Evolutionary conservation across 2,329 filamentous ascomycete genomes (phyloP), one percentile per base, ranked within the genome.

Genomic region (Pseudocercospora pini-densiflorae): DNA sequence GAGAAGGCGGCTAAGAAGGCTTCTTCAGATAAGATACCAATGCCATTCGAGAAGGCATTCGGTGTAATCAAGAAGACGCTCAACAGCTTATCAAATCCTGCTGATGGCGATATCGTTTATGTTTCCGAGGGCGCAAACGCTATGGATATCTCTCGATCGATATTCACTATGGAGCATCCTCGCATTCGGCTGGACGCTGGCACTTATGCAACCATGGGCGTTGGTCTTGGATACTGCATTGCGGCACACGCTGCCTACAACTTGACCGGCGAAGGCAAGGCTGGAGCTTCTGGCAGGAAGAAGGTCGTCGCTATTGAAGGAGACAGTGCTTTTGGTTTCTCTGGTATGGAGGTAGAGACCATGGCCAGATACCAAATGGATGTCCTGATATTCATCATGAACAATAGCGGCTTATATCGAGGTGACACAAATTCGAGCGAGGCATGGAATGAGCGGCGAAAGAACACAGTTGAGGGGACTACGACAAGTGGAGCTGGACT

Each of bases 181-280:
- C 82, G 86, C 19, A 80, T 86, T 16, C 81, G 84, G 23, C 81
- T 88, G 23, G 86, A 88, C 73, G 86, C 86, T 2, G 86, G 86
- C 0, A 87, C 85, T 0, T 84, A 86, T 66, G 86, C 85, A 3
- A 88, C 86, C 1, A 88, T 88, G 86, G 86, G 86, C 1, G 83
- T 88, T 0, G 85, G 86, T 0, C 74, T 88, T 27, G 85, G 84
- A 0, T 88, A 88, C 68, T 83, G 84, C 3, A 84, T 87, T 59
- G 86, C 86, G 8, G 85, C 85, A 0, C 82, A 86, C 70, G 82
- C 81, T 54, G 86, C 86, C 0, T 87, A 86, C 76, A 87, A 87
- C 68, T 69, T 81, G 1, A 76, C 78, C 9, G 70, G 73, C 3
- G 77, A 83, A 73, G 79, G 72, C 3, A 61, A 47, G 5, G 74